Base-by-base conservation (phyloP, 352 stramenopile genomes). In the Phytophthora megakarya region DNA sequence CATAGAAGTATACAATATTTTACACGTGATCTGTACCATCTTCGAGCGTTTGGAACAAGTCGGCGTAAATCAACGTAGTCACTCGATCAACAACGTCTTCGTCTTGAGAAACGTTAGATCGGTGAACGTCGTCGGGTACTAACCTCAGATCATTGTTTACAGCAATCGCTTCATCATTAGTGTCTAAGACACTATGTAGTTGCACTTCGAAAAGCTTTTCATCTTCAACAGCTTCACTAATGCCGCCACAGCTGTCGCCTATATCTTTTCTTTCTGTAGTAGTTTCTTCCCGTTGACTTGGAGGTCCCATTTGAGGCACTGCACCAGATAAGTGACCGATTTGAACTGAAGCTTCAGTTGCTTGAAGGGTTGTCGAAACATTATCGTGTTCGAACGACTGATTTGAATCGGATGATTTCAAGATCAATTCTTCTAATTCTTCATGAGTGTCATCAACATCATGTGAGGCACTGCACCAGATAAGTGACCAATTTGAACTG, bases 11-110 rank as follows among this genome's bases (percentile, higher is more conserved):
- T 3, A 28, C 18, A 43, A 3, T 19, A 19, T 38, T 1, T 39
- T 21, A 38, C 13, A 7, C 4, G 22, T 33, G n/a, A 21, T 40
- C 37, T 58, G 11, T 70, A 78, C 73, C 65, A 19, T 55, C 28
- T 19, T 59, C 45, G 0, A 75, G 15, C 1, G 48, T 21, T 44
- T 67, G 32, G 5, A 74, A 48, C 25, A 82, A 32, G 18, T 70
- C 52, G 10, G 40, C 25, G 9, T 69, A 72, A 6, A 82, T 15
- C 22, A 73, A 25, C 13, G 58, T 44, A 35, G 64, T n/a, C 25
- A 77, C 53, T 38, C 56, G 60, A 37, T 70, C 55, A 16, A 22
- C 28, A 23, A 52, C 7, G 1, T 42, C 43, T 45, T 60, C 48
- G 0, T 58, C 12, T 57, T 7, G 49, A 18, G 25, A 12, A 39